Percentiles rank a stretch among this genome's conserved stretches.
phyloP scores from a whole-genome alignment of 2,329 filamentous ascomycete genomes.

The Escovopsis sp. region DNA sequence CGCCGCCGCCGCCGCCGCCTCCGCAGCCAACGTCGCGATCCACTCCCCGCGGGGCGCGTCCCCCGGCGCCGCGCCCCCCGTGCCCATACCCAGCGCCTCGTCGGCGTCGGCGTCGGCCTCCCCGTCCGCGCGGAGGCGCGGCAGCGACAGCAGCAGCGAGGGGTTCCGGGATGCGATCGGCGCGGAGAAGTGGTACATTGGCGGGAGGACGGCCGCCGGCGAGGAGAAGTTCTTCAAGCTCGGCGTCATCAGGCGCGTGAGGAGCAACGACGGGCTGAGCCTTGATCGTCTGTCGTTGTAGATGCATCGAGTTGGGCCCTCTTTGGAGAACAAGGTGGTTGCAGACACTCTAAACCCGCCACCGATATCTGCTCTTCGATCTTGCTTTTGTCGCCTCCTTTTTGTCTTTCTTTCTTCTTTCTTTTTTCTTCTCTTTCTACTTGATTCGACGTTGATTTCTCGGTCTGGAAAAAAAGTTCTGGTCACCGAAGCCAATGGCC shows the following conservation, averaged over 20 bases:
- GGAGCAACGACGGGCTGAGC: slow-evolving; percentile 61
- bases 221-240: slow-evolving; percentile 73
- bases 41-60: slow-evolving; percentile 13
- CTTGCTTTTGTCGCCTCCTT: not conserved
- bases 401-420: not conserved
- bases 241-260: slow-evolving; percentile 56
- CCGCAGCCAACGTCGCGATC: slow-evolving; percentile 14
- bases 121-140: slow-evolving; percentile 33
- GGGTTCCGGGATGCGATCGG: slow-evolving; percentile 60
- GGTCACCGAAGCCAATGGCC: no score
- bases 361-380: no score
- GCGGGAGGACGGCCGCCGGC: slow-evolving; percentile 59
- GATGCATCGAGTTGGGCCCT: slow-evolving; percentile 10
- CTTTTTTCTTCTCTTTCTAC: not conserved
- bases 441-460: not conserved
- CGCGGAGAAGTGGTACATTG: slow-evolving; percentile 70
- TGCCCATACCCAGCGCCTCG: slow-evolving; percentile 18
- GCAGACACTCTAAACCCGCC: no score
- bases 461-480: not conserved
- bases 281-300: slow-evolving; percentile 62
- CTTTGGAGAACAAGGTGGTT: not conserved
- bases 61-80: slow-evolving; percentile 23
- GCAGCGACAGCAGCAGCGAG: slow-evolving; percentile 61
- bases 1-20: slow-evolving; percentile 12
- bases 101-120: no score